Evolutionary conservation across 257 asterid genomes (phyloP).

Genomic region (Scutellaria barbata): DNA sequence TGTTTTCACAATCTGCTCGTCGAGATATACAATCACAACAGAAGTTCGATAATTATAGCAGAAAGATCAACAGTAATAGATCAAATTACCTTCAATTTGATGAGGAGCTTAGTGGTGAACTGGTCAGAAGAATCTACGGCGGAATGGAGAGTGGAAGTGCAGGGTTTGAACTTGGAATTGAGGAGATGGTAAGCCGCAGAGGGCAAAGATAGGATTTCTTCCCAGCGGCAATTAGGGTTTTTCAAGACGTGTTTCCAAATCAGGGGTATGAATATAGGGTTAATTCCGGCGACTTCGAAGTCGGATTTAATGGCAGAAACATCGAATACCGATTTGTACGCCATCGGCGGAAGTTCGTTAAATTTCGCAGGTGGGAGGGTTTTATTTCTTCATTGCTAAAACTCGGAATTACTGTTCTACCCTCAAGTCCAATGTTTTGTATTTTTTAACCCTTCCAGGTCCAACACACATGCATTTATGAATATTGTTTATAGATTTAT

Average conservation of each 20-base stretch:
- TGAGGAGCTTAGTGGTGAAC: slow-evolving; percentile 94
- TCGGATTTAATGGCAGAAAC: slow-evolving; percentile 65
- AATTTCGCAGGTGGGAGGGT: slow-evolving; percentile 25
- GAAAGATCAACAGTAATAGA: background rate
- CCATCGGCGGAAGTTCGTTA: slow-evolving; percentile 40
- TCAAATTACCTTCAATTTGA: slow-evolving; percentile 69
- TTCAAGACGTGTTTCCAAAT: slow-evolving; percentile 84
- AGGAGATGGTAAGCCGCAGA: slow-evolving; percentile 75
- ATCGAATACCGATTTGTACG: slow-evolving; percentile 77
- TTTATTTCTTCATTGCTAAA: background rate
- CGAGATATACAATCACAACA: slow-evolving; percentile 17
- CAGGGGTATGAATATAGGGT: slow-evolving; percentile 70
- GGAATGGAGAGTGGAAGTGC: slow-evolving; percentile 71
- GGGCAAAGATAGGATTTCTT: slow-evolving; percentile 84
- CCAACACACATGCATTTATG: too few species aligned
- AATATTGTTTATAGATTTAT: too few species aligned
- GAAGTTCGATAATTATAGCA: background rate
- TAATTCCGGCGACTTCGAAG: slow-evolving; percentile 70
- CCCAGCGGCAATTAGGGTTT: slow-evolving; percentile 79
- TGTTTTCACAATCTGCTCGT: background rate
- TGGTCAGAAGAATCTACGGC: slow-evolving; percentile 70
- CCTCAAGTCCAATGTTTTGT: background rate
- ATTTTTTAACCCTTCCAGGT: too few species aligned
- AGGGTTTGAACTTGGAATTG: slow-evolving; percentile 67
- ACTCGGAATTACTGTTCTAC: background rate